A percentile compares a stretch with the other conserved stretches of the same genome.
Conservation (phyloP, 129 eudicot species). For the Chrysanthemum makinoi region DNA sequence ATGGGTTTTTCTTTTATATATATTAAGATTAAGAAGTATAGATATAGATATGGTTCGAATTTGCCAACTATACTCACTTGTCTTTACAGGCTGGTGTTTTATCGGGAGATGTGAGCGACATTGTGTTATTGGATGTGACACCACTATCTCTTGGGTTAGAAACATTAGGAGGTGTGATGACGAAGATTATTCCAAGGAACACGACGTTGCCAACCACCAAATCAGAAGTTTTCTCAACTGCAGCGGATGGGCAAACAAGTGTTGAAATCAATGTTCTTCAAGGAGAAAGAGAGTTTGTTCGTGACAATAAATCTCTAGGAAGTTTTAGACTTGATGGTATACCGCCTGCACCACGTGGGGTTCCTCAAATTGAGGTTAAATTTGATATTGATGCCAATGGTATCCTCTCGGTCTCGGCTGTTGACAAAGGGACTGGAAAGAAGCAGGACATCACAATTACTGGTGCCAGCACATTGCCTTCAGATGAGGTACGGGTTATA, state of each 20-base stretch:
- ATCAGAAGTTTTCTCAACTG: conserved; percentile 86
- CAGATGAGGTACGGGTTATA: conserved; percentile 56
- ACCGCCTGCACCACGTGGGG: conserved; percentile 91
- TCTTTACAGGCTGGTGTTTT: conserved; percentile 77
- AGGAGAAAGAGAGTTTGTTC: conserved; percentile 89
- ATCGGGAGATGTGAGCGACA: conserved; percentile 83
- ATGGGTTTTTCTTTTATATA: no score
- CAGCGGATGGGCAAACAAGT: conserved; percentile 88
- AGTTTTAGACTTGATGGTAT: conserved; percentile 83
- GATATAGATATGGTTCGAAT: no score
- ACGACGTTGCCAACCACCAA: conserved; percentile 85
- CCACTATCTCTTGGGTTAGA: conserved; percentile 83
- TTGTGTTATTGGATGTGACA: conserved; percentile 75
- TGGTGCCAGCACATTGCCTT: conserved; percentile 88
- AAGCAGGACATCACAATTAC: conserved; percentile 83
- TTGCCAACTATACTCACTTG: no score
- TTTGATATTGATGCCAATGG: conserved; percentile 95
- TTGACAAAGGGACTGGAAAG: conserved; percentile 91
- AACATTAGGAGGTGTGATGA: conserved; percentile 88
- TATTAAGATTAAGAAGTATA: no score
- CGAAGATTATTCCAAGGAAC: conserved; percentile 81
- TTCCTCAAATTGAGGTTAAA: conserved; percentile 86
- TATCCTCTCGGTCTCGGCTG: conserved; percentile 73
- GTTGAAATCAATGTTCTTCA: conserved; percentile 85
- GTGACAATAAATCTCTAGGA: conserved; percentile 77